phyloP scores from a whole-genome alignment of 129 eudicot genomes.

The Helichrysum umbraculigerum region DNA sequence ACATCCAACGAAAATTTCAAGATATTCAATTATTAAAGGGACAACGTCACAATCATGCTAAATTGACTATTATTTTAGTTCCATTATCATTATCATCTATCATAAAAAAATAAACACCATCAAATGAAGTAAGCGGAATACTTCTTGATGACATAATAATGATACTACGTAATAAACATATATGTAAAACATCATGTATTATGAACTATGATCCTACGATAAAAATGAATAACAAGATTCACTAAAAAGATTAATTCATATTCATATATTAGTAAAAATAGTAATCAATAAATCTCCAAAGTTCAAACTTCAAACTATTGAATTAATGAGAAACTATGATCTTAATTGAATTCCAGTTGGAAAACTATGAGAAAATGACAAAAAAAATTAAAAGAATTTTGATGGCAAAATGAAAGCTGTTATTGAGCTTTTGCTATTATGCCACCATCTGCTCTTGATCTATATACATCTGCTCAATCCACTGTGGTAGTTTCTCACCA shows the following conservation, averaged over 20 bases:
- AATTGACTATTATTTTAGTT: background rate
- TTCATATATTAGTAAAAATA: background rate
- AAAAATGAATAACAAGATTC: background rate
- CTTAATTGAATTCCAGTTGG: slow-evolving; percentile 32
- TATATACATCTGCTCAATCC: slow-evolving; percentile 86
- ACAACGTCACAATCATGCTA: background rate
- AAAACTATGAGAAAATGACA: slow-evolving; percentile 31
- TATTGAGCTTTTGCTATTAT: slow-evolving; percentile 27
- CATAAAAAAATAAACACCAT: background rate
- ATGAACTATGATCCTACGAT: background rate
- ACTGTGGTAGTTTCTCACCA: slow-evolving; percentile 48
- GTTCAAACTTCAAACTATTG: slow-evolving; percentile 1
- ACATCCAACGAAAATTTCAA: slow-evolving; percentile 2
- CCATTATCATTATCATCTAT: background rate
- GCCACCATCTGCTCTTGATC: slow-evolving; percentile 94
- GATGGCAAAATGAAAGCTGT: slow-evolving; percentile 23
- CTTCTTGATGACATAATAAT: background rate
- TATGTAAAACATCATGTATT: background rate
- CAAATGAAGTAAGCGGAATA: background rate
- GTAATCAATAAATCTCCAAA: background rate
- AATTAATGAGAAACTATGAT: slow-evolving; percentile 6
- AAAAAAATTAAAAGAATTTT: slow-evolving; percentile 22
- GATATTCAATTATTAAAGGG: slow-evolving; percentile 8
- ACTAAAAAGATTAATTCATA: background rate
- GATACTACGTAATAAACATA: too few species aligned